Percentiles rank a stretch among this genome's conserved stretches.
Conservation (phyloP, 2,329 filamentous ascomycete genomes). For the Colletotrichum noveboracense region DNA sequence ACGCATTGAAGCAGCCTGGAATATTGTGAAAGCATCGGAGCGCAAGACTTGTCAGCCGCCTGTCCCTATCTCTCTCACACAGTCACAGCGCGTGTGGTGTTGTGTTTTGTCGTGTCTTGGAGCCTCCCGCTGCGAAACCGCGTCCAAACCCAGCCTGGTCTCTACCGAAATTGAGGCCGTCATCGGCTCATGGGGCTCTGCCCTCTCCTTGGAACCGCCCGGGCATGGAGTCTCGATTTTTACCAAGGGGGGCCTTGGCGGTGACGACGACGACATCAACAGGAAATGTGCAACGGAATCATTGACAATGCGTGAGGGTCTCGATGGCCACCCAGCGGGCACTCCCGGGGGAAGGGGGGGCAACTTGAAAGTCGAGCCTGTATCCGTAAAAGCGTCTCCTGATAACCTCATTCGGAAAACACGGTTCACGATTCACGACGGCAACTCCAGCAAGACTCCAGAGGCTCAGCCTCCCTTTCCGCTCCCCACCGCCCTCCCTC, state of each 20-base stretch:
- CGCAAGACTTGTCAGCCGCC: neutral
- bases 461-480: constrained; percentile 1
- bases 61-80: neutral
- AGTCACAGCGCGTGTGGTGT: neutral
- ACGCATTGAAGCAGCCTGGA: neutral
- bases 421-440: neutral
- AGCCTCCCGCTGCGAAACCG: neutral
- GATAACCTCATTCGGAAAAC: constrained; percentile 1
- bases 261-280: neutral
- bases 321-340: neutral
- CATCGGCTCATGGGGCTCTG: neutral
- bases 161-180: constrained; percentile 12
- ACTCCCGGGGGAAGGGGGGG: neutral
- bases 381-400: neutral
- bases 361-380: neutral
- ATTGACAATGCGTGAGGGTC: neutral
- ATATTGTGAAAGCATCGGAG: neutral
- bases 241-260: neutral
- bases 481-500: constrained; percentile 6
- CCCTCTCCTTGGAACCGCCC: neutral
- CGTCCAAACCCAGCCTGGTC: neutral
- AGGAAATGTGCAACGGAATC: neutral
- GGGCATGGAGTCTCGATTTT: neutral
- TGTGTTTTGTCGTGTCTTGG: neutral
- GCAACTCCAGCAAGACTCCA: neutral